Base-by-base conservation (phyloP, 2,329 filamentous ascomycete genomes). In the Fusarium nurragi region DNA sequence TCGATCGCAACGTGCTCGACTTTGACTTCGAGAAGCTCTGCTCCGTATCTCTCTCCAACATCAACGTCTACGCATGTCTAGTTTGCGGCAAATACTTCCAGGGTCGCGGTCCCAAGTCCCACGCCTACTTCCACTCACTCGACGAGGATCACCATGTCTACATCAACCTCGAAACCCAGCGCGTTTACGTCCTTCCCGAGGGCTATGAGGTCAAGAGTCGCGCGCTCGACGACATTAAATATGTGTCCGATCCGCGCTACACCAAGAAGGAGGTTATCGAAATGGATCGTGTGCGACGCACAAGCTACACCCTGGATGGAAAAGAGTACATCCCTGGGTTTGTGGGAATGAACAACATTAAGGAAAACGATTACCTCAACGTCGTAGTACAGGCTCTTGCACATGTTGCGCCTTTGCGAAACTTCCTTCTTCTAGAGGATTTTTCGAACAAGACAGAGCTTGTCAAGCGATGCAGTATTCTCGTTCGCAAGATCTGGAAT, bases 261-360 rank as follows among this genome's bases (percentile, higher is more conserved):
- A 88, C 88, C 34, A 91, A 89, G 72, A 84, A 87, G 37, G 92
- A 98, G 73, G 94, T 98, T 28, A 84, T 87, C 71, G 87, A 88
- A 71, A 80, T 98, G 67, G 95, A 98, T 79, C 86, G 88, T 50
- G 80, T 82, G 50, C 83, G 84, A 73, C 83, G 68, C 30, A 70
- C 81, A 18, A 86, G 88, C 40, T 93, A 90, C 85, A 94, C 97
- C 72, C 84, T 98, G 38, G 83, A 84, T 46, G 93, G 93, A 64
- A 92, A 90, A 77, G 88, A 91, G 75, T 99, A 99, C 79, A 90
- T 90, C 67, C 95, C 95, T 19, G 94, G 95, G 7, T 99, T 94
- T 75, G 93, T 99, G 61, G 95, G 95, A 68, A 96, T 99, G 92
- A 99, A 99, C 84, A 99, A 99, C 79, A 97, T 99, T 84, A 99